These are phyloP conservation scores for Dimargaris cristalligena DNA, from an alignment of 192 early-diverging fungal genomes.

Conservation along the genomic window DNA sequence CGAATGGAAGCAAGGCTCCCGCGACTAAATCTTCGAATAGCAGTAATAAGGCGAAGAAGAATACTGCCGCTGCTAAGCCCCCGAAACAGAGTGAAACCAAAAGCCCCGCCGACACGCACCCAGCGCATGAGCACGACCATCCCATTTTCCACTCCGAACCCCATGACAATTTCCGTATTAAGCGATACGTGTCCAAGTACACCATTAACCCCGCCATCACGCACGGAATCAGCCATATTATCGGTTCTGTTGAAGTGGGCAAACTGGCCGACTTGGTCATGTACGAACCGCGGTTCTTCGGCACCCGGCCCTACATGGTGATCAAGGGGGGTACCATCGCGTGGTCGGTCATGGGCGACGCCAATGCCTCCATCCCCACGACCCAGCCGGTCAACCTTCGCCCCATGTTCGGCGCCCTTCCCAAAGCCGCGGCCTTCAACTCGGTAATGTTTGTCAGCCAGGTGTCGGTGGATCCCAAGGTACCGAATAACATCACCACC, in stretches of 20 bases:
- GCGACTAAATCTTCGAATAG: background rate
- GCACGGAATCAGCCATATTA: conserved; percentile 68
- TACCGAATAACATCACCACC: conserved; percentile 12
- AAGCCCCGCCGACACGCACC: conserved; percentile 4
- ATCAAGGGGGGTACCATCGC: conserved; percentile 81
- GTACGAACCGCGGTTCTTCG: conserved; percentile 74
- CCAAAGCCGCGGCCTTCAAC: conserved; percentile 35
- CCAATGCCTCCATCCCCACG: conserved; percentile 90
- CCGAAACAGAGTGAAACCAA: background rate
- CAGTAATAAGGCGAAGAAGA: background rate
- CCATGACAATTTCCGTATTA: conserved; percentile 77
- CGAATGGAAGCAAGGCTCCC: too few relatives aligned
- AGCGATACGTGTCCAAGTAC: conserved; percentile 91
- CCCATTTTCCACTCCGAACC: conserved; percentile 24
- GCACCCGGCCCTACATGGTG: conserved; percentile 67
- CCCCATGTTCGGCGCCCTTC: conserved; percentile 69
- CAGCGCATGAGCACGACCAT: conserved; percentile 17
- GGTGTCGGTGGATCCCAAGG: background rate
- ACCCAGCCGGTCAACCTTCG: conserved; percentile 73
- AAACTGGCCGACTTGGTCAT: conserved; percentile 89
- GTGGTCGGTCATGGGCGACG: conserved; percentile 78
- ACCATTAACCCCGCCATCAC: conserved; percentile 93
- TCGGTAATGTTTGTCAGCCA: conserved; percentile 71
- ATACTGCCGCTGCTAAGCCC: background rate
- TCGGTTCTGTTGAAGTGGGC: conserved; percentile 86